phyloP scores from a whole-genome alignment of 306 rosid genomes.

The Ammopiptanthus mongolicus region DNA sequence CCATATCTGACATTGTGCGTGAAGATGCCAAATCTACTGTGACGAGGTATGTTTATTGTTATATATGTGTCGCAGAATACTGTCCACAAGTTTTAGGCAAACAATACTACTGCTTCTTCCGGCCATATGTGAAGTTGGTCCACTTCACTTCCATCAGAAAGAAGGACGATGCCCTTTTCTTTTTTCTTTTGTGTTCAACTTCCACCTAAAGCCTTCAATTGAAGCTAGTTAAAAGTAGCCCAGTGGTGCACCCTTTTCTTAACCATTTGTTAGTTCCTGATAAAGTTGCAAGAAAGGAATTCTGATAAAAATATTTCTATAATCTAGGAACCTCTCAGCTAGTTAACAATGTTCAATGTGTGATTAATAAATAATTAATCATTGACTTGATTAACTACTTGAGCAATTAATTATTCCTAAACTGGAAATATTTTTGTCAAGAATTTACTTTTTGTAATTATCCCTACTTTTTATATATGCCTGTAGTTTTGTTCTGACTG shows the following conservation, averaged over 20 bases:
- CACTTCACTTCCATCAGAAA: background rate
- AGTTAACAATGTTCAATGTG: background rate
- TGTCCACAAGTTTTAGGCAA: slow-evolving; percentile 11
- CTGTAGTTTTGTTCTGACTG: background rate
- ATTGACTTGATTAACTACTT: background rate
- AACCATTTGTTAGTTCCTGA: background rate
- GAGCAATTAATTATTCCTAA: slow-evolving; percentile 3
- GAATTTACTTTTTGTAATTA: background rate
- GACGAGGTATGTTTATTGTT: slow-evolving; percentile 39
- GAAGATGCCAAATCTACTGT: slow-evolving; percentile 76
- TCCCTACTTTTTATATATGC: background rate
- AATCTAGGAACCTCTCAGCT: background rate
- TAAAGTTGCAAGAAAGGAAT: background rate
- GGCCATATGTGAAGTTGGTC: background rate
- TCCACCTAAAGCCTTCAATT: background rate
- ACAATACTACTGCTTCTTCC: slow-evolving; percentile 6
- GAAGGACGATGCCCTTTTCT: background rate
- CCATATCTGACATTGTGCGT: slow-evolving; percentile 84
- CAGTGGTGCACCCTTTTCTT: background rate
- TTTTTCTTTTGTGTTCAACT: background rate
- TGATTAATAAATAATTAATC: background rate
- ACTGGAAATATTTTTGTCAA: background rate
- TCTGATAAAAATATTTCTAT: background rate
- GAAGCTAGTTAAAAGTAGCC: background rate
- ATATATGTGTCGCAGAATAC: background rate